These are phyloP conservation scores for Hymenoscyphus linearis DNA, from an alignment of 2,329 filamentous ascomycete species.

Conservation along the genomic window DNA sequence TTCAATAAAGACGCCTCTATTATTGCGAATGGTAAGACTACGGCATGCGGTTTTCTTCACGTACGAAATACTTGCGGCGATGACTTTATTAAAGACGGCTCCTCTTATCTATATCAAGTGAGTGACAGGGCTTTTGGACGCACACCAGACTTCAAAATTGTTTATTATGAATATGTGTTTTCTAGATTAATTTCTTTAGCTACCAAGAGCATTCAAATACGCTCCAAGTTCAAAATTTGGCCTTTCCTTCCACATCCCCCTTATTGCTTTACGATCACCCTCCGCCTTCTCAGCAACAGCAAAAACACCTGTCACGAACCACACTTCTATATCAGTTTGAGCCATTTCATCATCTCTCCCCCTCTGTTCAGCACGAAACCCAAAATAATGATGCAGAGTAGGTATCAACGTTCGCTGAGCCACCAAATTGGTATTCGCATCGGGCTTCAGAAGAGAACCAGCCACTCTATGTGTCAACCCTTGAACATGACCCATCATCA, in stretches of 20 bases:
- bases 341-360: not conserved
- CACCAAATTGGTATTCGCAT: conserved; percentile 14
- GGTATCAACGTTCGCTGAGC: conserved; percentile 11
- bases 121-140: no score
- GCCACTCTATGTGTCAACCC: not conserved
- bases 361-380: not conserved
- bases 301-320: not conserved
- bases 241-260: not conserved
- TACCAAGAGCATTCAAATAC: not conserved
- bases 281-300: not conserved
- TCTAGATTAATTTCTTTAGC: not conserved
- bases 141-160: no score
- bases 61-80: no score
- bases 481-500: not conserved
- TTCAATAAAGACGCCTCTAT: no score
- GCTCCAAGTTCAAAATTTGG: not conserved
- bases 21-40: no score
- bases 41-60: no score
- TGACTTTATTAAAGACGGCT: no score
- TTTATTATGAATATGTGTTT: no score
- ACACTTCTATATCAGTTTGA: not conserved
- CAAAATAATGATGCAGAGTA: conserved; percentile 5
- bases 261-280: not conserved
- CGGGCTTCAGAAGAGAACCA: conserved; percentile 6
- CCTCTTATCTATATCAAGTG: no score